These are phyloP conservation scores for Passalora sequoiae DNA, from an alignment of 2,329 filamentous ascomycete species.

Conservation along the genomic window DNA sequence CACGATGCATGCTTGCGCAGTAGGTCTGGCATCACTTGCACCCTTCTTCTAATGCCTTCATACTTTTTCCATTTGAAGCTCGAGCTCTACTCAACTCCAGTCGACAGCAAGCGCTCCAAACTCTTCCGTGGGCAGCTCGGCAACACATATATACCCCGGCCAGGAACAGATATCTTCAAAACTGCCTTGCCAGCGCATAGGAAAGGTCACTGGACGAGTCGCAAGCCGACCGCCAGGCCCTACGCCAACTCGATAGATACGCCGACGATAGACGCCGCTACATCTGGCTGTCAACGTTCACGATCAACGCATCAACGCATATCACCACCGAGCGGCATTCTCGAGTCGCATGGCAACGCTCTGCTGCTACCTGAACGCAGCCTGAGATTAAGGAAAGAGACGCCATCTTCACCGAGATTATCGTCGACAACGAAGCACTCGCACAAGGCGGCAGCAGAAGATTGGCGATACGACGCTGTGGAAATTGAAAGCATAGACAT, in stretches of 20 bases:
- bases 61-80: slow-evolving; percentile 61
- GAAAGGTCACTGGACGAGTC: slow-evolving; percentile 35
- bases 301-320: slow-evolving; percentile 9
- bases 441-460: slow-evolving; percentile 51
- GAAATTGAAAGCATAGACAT: slow-evolving; percentile 78
- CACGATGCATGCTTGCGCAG: slow-evolving; percentile 6
- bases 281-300: slow-evolving; percentile 14
- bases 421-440: slow-evolving; percentile 34
- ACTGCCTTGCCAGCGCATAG: slow-evolving; percentile 41
- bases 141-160: slow-evolving; percentile 36
- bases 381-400: slow-evolving; percentile 35
- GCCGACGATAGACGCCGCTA: slow-evolving; percentile 2
- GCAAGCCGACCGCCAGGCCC: slow-evolving; percentile 10
- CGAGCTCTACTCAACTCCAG: slow-evolving; percentile 49
- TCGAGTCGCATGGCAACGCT: slow-evolving; percentile 33
- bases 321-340: slow-evolving; percentile 18
- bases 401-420: slow-evolving; percentile 32
- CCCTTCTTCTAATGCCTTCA: slow-evolving; percentile 47
- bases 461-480: slow-evolving; percentile 80
- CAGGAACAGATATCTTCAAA: slow-evolving; percentile 44
- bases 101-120: slow-evolving; percentile 13
- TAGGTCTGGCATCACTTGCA: slow-evolving; percentile 7
- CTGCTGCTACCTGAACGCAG: slow-evolving; percentile 34
- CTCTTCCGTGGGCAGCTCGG: neutral
- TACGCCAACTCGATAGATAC: neutral